Evolutionary conservation across 2,329 filamentous ascomycete genomes (phyloP), one percentile per base, ranked within the genome.

Genomic region (Graphium sp.): DNA sequence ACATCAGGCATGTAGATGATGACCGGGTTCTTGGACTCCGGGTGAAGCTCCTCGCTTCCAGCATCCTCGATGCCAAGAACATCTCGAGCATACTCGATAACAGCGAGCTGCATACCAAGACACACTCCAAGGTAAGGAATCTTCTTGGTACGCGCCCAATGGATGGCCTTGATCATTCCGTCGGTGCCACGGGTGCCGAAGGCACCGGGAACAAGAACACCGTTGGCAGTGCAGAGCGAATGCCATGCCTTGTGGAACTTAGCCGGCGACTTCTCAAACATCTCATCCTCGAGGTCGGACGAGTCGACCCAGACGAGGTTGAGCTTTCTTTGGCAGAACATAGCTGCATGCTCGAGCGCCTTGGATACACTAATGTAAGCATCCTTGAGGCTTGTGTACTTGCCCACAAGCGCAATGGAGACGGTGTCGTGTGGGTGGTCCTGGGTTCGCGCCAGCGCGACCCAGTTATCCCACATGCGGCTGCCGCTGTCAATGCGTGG

Each of bases 1-100:
- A 45, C 50, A 42, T 94, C 87, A 2, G 87, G 87, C 89, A 95
- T 98, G 55, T 79, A 87, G 40, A 95, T 68, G 39, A 98, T 72
- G 17, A 81, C 68, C 16, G 68, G 71, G 44, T 84, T 61, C 26
- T 71, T 56, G n/a, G 73, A 66, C 4, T 57, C 45, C 15, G 61
- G 48, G 25, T 58, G 40, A 18, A 73, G 58, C 43, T 74, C 69
- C 39, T 71, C 67, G 7, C 60, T 66, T 4, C 56, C 60, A 17
- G 66, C 68, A 7, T 56, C 46, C 19, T 56, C 41, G 36, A 84
- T 62, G 17, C 67, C 68, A 52, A 73, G 79, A 2, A 87, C 58
- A 38, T 82, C 74, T 23, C 84, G 73, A 2, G 84, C 83, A 41
- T 73, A 82, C 51, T 95, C 85, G 39, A 94, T 78, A 26, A 93